phyloP scores from a whole-genome alignment of 768 basidiomycete species.

The Russula ochroleuca region DNA sequence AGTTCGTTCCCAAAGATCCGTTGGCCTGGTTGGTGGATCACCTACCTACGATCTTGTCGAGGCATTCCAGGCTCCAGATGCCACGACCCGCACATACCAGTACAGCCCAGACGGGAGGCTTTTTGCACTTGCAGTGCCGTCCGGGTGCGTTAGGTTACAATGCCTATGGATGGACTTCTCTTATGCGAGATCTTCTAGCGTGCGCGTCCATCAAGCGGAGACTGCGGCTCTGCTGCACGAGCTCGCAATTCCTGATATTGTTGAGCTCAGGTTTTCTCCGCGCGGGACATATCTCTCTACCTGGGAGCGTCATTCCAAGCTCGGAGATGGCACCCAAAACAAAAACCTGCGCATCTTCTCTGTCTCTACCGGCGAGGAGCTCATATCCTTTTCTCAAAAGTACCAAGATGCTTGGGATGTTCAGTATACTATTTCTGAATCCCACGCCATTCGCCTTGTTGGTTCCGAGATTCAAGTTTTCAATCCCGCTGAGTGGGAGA shows the following conservation, averaged over 20 bases:
- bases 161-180: slow-evolving; percentile 17
- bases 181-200: slow-evolving; percentile 41
- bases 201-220: slow-evolving; percentile 74
- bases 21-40: slow-evolving; percentile 79
- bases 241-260: slow-evolving; percentile 64
- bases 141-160: slow-evolving; percentile 51
- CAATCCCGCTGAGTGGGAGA: slow-evolving; percentile 72
- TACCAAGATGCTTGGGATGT: slow-evolving; percentile 87
- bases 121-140: slow-evolving; percentile 78
- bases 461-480: slow-evolving; percentile 81
- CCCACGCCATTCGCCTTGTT: slow-evolving; percentile 77
- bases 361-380: slow-evolving; percentile 78
- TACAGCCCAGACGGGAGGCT: slow-evolving; percentile 87
- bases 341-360: slow-evolving; percentile 93
- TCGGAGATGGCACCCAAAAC: slow-evolving; percentile 86
- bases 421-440: slow-evolving; percentile 87
- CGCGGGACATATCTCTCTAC: slow-evolving; percentile 90
- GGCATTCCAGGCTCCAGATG: slow-evolving; percentile 63
- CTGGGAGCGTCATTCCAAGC: slow-evolving; percentile 92
- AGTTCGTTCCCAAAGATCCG: slow-evolving; percentile 94
- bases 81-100: slow-evolving; percentile 65
- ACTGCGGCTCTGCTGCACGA: slow-evolving; percentile 69
- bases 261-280: slow-evolving; percentile 90
- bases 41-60: slow-evolving; percentile 67
- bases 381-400: slow-evolving; percentile 86